phyloP scores from a whole-genome alignment of 768 basidiomycete species.

The Cystobasidium ongulense region DNA sequence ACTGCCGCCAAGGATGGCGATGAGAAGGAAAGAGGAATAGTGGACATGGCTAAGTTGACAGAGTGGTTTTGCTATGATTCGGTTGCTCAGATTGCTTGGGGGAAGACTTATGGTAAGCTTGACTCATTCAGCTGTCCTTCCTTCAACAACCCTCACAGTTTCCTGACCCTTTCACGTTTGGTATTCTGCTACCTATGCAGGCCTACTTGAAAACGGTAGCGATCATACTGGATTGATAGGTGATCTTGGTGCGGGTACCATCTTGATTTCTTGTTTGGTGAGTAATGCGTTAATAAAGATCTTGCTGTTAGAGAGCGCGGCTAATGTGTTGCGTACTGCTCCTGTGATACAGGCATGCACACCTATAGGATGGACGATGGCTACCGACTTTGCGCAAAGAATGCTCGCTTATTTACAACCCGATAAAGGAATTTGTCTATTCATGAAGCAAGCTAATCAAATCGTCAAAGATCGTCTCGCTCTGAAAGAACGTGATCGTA shows the following conservation, averaged over 20 bases:
- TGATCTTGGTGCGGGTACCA: not conserved
- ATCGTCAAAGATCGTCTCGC: not conserved
- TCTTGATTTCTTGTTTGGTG: not conserved
- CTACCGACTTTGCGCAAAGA: not conserved
- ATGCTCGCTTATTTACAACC: not conserved
- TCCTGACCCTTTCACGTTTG: too few relatives aligned
- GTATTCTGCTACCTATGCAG: not conserved
- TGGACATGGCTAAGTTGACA: not conserved
- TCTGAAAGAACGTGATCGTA: not conserved
- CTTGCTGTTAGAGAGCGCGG: too few relatives aligned
- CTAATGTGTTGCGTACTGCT: too few relatives aligned
- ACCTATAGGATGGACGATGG: not conserved
- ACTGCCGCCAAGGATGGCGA: not conserved
- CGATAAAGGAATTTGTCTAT: not conserved
- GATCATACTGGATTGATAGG: not conserved
- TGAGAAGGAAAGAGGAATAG: not conserved
- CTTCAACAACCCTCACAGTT: too few relatives aligned
- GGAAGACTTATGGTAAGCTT: conserved; percentile 4
- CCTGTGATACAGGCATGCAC: not conserved
- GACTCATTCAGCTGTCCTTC: too few relatives aligned
- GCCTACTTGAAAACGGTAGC: not conserved
- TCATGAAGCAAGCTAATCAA: not conserved
- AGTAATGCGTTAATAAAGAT: too few relatives aligned
- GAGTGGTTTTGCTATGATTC: not conserved
- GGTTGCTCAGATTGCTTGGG: not conserved